phyloP scores from a whole-genome alignment of 2,329 filamentous ascomycete genomes.

The Ophiobolus disseminans region DNA sequence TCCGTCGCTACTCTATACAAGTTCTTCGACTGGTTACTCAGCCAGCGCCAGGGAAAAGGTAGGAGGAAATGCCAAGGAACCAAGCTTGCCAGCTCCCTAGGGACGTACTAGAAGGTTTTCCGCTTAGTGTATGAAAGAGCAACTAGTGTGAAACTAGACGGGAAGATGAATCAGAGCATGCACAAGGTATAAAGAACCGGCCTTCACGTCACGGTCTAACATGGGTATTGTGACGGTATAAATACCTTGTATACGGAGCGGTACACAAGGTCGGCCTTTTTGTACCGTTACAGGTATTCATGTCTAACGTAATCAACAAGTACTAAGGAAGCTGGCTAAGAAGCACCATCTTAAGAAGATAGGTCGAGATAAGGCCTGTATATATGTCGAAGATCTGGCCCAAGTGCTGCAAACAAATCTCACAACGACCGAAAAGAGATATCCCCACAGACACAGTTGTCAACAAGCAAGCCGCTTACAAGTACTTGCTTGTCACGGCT shows the following conservation, averaged over 20 bases:
- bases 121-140: constrained; percentile 22
- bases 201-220: not conserved
- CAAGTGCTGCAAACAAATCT: constrained; percentile 10
- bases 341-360: constrained; percentile 22
- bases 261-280: too few species aligned
- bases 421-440: too few species aligned
- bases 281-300: too few species aligned
- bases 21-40: constrained; percentile 26
- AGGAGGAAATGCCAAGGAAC: constrained; percentile 17
- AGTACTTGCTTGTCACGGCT: too few species aligned
- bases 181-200: constrained; percentile 11
- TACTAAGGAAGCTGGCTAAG: constrained; percentile 24
- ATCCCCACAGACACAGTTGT: too few species aligned
- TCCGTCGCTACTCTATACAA: constrained; percentile 15
- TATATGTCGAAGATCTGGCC: constrained; percentile 20
- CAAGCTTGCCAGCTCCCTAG: constrained; percentile 19
- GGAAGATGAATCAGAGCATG: constrained; percentile 17
- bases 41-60: constrained; percentile 9
- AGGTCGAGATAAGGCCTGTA: constrained; percentile 14
- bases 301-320: constrained; percentile 10
- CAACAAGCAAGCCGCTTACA: too few species aligned
- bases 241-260: too few species aligned
- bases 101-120: constrained; percentile 25
- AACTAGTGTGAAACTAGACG: constrained; percentile 16
- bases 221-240: too few species aligned